Evolutionary conservation across 176 grass and related monocot genomes (phyloP).

Genomic region (Microstegium vimineum): DNA sequence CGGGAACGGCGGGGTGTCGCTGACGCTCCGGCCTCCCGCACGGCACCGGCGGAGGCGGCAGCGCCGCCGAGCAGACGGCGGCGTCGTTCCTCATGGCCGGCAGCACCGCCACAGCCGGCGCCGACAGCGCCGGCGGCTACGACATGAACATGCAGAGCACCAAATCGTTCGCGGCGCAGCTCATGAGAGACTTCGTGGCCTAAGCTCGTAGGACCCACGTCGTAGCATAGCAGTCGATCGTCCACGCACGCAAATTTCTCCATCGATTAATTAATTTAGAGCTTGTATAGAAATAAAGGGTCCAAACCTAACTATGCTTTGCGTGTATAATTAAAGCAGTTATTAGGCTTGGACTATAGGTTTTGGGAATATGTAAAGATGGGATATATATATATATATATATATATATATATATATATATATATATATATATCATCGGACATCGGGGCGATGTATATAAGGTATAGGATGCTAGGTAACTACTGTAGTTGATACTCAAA

Average conservation of each 20-base stretch:
- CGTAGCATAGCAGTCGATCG: background rate
- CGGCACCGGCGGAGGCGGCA: slow-evolving; percentile 18
- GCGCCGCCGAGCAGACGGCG: slow-evolving; percentile 51
- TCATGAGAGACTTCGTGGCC: slow-evolving; percentile 79
- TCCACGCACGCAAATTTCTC: background rate
- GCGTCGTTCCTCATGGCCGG: slow-evolving; percentile 66
- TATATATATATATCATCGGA: slow-evolving; percentile 31
- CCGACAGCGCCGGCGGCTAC: slow-evolving; percentile 47
- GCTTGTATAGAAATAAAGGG: slow-evolving; percentile 63
- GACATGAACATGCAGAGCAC: slow-evolving; percentile 83
- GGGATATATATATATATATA: slow-evolving; percentile 29
- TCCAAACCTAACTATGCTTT: slow-evolving; percentile 25
- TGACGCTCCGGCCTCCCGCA: slow-evolving; percentile 85
- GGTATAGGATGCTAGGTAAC: slow-evolving; percentile 36
- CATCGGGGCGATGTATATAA: slow-evolving; percentile 47
- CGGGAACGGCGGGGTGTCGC: slow-evolving; percentile 67
- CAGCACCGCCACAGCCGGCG: slow-evolving; percentile 24
- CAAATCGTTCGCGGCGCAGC: slow-evolving; percentile 78
- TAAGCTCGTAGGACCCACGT: slow-evolving; percentile 12
- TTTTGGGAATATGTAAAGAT: slow-evolving; percentile 68
- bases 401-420: slow-evolving; percentile 22
- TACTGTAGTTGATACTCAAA: slow-evolving; percentile 36
- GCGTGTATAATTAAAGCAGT: slow-evolving; percentile 2
- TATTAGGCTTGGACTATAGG: slow-evolving; percentile 23
- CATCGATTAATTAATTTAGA: slow-evolving; percentile 45